Conservation (phyloP, 148 eudicot genomes). For the Limonium bicolor region DNA sequence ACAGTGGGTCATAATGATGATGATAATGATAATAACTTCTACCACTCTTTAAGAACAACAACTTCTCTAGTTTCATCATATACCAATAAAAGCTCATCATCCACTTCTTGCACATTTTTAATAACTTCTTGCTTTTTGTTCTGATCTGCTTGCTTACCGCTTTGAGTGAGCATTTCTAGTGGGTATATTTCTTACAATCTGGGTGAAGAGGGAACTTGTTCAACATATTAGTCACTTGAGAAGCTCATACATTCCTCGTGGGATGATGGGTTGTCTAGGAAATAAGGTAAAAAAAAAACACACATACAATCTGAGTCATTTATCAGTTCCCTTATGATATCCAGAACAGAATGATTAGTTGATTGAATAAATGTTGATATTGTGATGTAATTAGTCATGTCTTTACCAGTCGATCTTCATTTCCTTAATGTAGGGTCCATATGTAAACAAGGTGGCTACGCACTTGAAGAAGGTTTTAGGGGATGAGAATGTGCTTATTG, state of each 20-base stretch:
- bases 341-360: no score
- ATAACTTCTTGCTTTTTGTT: slow-evolving; percentile 18
- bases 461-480: slow-evolving; percentile 51
- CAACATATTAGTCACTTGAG: slow-evolving; percentile 39
- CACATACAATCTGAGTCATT: no score
- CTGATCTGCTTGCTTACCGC: slow-evolving; percentile 41
- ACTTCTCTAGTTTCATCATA: no score
- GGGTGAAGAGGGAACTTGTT: slow-evolving; percentile 38
- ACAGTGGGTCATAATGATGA: no score
- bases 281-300: no score
- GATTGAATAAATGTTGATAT: no score
- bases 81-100: slow-evolving; percentile 14
- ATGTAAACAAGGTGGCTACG: slow-evolving; percentile 32
- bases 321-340: no score
- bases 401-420: no score
- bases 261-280: slow-evolving; percentile 50
- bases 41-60: no score
- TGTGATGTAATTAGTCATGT: no score
- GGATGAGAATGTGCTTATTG: slow-evolving; percentile 57
- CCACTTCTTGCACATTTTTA: no score
- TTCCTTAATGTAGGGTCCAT: slow-evolving; percentile 80
- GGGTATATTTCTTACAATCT: slow-evolving; percentile 38
- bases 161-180: slow-evolving; percentile 35
- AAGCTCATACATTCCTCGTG: slow-evolving; percentile 31
- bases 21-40: no score